Evolutionary conservation across 179 eudicot genomes (phyloP).

Genomic region (Drosera spatulata): DNA sequence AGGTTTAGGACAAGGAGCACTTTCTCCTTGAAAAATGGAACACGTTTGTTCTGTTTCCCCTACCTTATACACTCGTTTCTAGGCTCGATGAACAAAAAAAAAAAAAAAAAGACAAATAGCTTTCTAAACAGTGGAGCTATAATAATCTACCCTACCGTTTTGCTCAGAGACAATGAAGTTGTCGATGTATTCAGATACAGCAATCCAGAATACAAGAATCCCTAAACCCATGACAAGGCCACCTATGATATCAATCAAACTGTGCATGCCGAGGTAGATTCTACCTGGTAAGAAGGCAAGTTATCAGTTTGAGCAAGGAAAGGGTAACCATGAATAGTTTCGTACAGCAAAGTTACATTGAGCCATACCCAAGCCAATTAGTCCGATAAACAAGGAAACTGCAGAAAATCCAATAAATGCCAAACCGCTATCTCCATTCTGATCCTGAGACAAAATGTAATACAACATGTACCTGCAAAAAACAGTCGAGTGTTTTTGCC

Average conservation of each 20-base stretch:
- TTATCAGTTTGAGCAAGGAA: constrained; percentile 11
- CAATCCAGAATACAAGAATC: constrained; percentile 74
- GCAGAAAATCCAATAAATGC: constrained; percentile 32
- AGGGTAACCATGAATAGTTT: neutral
- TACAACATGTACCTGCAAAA: constrained; percentile 49
- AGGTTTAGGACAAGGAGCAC: too few relatives aligned
- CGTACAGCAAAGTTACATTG: neutral
- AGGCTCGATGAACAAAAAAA: too few relatives aligned
- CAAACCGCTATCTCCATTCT: constrained; percentile 21
- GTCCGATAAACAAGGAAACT: constrained; percentile 59
- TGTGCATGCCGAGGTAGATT: constrained; percentile 99
- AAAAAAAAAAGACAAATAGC: too few relatives aligned
- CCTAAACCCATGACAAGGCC: constrained; percentile 62
- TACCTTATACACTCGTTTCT: too few relatives aligned
- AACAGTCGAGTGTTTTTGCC: neutral
- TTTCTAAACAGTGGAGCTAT: too few relatives aligned
- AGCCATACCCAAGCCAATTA: constrained; percentile 68
- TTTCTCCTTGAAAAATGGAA: too few relatives aligned
- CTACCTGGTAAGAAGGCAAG: constrained; percentile 52
- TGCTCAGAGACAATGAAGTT: constrained; percentile 60
- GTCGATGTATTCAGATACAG: constrained; percentile 50
- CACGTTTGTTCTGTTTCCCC: too few relatives aligned
- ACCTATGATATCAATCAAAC: constrained; percentile 65
- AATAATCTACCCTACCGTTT: constrained; percentile 44
- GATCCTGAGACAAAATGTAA: constrained; percentile 38